Evolutionary conservation across 2,329 filamentous ascomycete species (phyloP).

Genomic region (Spiromastix sp.): DNA sequence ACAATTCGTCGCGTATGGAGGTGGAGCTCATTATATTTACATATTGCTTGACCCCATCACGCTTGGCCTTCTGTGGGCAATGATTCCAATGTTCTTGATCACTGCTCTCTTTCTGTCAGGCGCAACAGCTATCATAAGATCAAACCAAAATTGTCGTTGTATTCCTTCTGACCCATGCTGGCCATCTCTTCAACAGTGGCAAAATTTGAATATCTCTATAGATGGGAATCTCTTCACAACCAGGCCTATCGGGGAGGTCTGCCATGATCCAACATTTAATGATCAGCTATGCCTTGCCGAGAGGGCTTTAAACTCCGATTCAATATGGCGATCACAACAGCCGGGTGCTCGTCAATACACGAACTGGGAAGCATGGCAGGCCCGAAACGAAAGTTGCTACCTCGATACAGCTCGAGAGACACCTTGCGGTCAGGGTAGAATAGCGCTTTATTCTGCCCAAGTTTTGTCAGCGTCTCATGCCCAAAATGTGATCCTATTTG

Average conservation of each 20-base stretch:
- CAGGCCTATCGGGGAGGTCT: slow-evolving; percentile 42
- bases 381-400: slow-evolving; percentile 26
- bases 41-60: no score
- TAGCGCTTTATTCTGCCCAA: slow-evolving; percentile 28
- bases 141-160: slow-evolving; percentile 28
- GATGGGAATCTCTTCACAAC: slow-evolving; percentile 42
- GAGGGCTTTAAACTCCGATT: slow-evolving; percentile 14
- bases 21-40: no score
- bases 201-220: slow-evolving; percentile 41
- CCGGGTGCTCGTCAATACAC: slow-evolving; percentile 28
- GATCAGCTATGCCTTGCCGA: slow-evolving; percentile 30
- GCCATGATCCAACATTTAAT: slow-evolving; percentile 42
- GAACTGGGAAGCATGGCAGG: slow-evolving; percentile 32
- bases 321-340: slow-evolving; percentile 25
- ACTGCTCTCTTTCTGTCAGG: no score
- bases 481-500: slow-evolving; percentile 24
- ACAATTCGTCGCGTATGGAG: no score
- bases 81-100: no score
- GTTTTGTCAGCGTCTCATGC: slow-evolving; percentile 23
- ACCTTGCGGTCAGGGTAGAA: slow-evolving; percentile 25
- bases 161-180: slow-evolving; percentile 45
- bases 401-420: slow-evolving; percentile 18
- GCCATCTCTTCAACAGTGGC: slow-evolving; percentile 41
- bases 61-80: no score
- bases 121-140: no score